Evolutionary conservation across 1,284 basidiomycete species (phyloP), one percentile per base, ranked within the genome.

Genomic region (Moniliella sp.): DNA sequence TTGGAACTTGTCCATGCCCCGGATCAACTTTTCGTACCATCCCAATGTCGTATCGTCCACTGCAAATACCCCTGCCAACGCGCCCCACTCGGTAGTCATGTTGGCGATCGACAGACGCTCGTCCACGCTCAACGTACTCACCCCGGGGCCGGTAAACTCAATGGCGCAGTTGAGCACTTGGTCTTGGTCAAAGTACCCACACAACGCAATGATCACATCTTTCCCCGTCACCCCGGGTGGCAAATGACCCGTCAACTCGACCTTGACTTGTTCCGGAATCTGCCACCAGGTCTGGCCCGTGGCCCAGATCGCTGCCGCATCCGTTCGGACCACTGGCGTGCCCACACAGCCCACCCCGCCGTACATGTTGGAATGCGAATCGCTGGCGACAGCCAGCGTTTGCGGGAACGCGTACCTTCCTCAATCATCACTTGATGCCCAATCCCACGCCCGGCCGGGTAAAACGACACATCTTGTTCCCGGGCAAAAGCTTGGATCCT

Each of bases 221-320:
- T 99, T 99, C 21, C 91, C 91, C 0, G 83, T 91, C 0, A 94
- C 88, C 5, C 91, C 91, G 0, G 76, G 71, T 0, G 78, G 69
- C 0, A 94, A 69, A 40, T 66, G 66, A 9, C 88, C 88, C 39
- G 69, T 73, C 26, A 99, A 68, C 54, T 93, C 83, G 37, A 97
- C 88, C 41, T 82, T 82, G 61, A 99, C 73, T 70, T 93, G 84
- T 5, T 83, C 73, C 4, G 88, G 88, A 15, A 99, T 78, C 66
- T 97, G 88, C 91, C 88, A 97, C 88, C 88, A 99, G 3, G 91
- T 97, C 63, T 83, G 83, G 26, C 88, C 83, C 0, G 91, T 97
- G 2, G 91, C 84, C 88, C 88, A 99, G 12, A 99, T 74, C 2
- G 88, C 86, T 0, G 82, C 82, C 12, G 81, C 80, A 46, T 86